Percentiles rank a stretch among this genome's conserved stretches.
phyloP scores from a whole-genome alignment of 2,329 filamentous ascomycete genomes.

The Hypoxylon sp. region DNA sequence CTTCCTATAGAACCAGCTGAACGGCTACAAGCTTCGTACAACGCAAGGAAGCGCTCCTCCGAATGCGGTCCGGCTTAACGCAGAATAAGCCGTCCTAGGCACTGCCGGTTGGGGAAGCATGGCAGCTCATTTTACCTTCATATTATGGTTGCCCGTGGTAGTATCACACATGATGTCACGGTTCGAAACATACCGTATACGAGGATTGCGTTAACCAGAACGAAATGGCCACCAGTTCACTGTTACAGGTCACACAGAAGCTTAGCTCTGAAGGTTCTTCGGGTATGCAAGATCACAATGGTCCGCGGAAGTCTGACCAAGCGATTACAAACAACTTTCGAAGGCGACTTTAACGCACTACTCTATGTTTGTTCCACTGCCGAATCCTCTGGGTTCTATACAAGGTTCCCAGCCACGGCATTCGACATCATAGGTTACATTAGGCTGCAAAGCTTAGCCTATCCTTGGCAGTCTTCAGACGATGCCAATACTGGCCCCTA shows the following conservation, averaged over 20 bases:
- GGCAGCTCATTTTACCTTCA: constrained; percentile 44
- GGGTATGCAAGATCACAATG: constrained; percentile 49
- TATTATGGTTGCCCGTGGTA: constrained; percentile 44
- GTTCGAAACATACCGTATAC: constrained; percentile 40
- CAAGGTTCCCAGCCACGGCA: constrained; percentile 18
- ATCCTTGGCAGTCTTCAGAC: constrained; percentile 15
- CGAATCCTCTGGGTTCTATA: constrained; percentile 19
- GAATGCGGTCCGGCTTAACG: constrained; percentile 49
- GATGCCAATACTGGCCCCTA: constrained; percentile 10
- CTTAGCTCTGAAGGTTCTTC: constrained; percentile 36
- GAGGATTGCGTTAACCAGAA: constrained; percentile 40
- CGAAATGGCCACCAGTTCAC: constrained; percentile 34
- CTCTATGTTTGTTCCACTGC: constrained; percentile 30
- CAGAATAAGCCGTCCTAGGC: constrained; percentile 43
- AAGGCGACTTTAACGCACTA: constrained; percentile 19
- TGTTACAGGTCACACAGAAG: constrained; percentile 32
- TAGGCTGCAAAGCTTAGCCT: constrained; percentile 31
- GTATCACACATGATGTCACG: constrained; percentile 52
- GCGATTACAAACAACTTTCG: constrained; percentile 41
- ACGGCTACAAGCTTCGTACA: constrained; percentile 50
- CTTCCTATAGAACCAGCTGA: constrained; percentile 46
- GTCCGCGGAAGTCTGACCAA: constrained; percentile 41
- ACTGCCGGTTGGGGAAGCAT: constrained; percentile 31
- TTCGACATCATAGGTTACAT: constrained; percentile 26
- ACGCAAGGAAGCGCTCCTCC: constrained; percentile 49